Conservation (phyloP, 2,329 filamentous ascomycete species). For the Fusarium sp. region DNA sequence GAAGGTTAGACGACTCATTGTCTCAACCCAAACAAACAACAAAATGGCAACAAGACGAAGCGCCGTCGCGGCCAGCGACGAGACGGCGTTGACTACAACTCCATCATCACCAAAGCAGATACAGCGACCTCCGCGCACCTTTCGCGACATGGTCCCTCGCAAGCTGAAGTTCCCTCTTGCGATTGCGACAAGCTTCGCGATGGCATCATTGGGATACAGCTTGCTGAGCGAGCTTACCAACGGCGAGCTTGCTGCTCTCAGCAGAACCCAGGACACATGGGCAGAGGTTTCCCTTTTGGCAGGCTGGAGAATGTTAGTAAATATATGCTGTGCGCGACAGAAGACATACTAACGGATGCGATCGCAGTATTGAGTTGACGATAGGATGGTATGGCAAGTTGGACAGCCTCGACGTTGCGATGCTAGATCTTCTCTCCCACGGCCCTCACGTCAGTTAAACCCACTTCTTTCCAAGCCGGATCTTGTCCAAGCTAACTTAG, state of each 20-base stretch:
- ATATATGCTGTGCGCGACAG: not conserved
- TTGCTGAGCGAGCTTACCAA: slow-evolving; percentile 69
- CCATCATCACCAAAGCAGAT: slow-evolving; percentile 24
- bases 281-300: slow-evolving; percentile 68
- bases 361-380: slow-evolving; percentile 72
- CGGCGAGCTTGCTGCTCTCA: slow-evolving; percentile 75
- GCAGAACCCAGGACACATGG: slow-evolving; percentile 72
- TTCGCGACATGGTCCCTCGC: slow-evolving; percentile 54
- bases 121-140: slow-evolving; percentile 22
- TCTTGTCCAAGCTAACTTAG: slow-evolving; percentile 29
- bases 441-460: slow-evolving; percentile 72
- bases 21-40: slow-evolving; percentile 5
- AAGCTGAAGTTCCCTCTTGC: slow-evolving; percentile 65
- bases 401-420: slow-evolving; percentile 77
- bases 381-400: slow-evolving; percentile 80
- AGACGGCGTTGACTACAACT: slow-evolving; percentile 31
- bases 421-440: slow-evolving; percentile 77
- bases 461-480: slow-evolving; percentile 6
- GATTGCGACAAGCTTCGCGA: slow-evolving; percentile 66
- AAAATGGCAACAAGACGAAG: slow-evolving; percentile 45
- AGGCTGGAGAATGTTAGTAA: slow-evolving; percentile 68
- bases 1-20: not conserved
- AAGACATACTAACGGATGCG: slow-evolving; percentile 11
- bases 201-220: slow-evolving; percentile 75
- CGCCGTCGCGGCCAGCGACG: slow-evolving; percentile 34